Evolutionary conservation across 2,329 filamentous ascomycete genomes (phyloP), one percentile per base, ranked within the genome.

Genomic region (Trichoderma oligosporum): DNA sequence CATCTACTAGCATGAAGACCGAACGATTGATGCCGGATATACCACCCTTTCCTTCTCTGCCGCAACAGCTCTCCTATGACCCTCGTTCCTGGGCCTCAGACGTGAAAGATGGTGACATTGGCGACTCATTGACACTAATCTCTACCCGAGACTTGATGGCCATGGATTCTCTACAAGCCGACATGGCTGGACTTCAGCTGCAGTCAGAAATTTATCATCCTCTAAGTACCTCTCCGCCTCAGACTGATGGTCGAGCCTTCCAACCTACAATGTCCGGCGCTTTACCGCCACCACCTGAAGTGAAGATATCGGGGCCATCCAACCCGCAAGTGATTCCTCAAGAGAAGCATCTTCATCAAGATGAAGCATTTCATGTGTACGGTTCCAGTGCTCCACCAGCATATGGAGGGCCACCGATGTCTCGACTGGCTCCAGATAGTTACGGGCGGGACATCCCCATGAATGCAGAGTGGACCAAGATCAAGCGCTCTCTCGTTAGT

Each of bases 391-490:
- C 73, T 2, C 68, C 71, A 3, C 62, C 38, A 3, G 45, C 70
- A 0, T 74, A 75, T 51, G 67, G 67, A 4, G 74, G 68, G 53
- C 69, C 73, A 3, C 61, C 60, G 22, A 58, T 63, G 53, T 65
- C 70, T 35, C 74, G 72, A 3, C 70, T 85, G 3, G 81, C 76
- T 0, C 83, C 84, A 0, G 84, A 86, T 62, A 74, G 77, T 20
- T 75, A 78, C 29, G 84, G 84, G 1, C 74, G 77, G 4, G 76
- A 80, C 11, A 86, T 87, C 2, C 69, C 78, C 0, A 68, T 76
- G 5, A 78, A 84, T 27, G 82, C 82, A 1, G 76, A 76, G 54
- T 85, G 82, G 82, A 85, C 82, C 11, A 78, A 76, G 51, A 81
- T 85, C 41, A 75, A 74, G 41, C 76, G 82, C 18, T 71, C 70